Evolutionary conservation across 2,329 filamentous ascomycete species (phyloP).

Genomic region (Arachnomyces sp.): DNA sequence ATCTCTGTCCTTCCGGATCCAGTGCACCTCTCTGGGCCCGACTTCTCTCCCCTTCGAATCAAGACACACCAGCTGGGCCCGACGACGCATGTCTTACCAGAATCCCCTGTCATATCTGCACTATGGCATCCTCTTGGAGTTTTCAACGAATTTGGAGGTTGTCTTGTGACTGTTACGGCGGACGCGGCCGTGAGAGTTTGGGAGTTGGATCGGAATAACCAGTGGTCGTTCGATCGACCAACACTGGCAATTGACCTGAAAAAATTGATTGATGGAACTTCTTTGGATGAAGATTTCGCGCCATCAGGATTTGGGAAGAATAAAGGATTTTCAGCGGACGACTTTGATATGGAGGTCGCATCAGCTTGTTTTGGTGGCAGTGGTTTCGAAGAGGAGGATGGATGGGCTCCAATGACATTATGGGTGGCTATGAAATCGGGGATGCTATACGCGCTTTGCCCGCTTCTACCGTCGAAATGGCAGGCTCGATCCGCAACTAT

Average conservation of each 20-base stretch:
- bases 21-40: constrained; percentile 62
- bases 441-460: constrained; percentile 87
- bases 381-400: constrained; percentile 49
- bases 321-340: constrained; percentile 79
- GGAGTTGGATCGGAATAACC: constrained; percentile 76
- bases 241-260: constrained; percentile 78
- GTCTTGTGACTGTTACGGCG: constrained; percentile 77
- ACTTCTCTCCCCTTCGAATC: constrained; percentile 61
- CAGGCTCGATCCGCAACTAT: constrained; percentile 66
- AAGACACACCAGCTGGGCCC: constrained; percentile 89
- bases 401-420: constrained; percentile 90
- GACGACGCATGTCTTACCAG: constrained; percentile 81
- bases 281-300: constrained; percentile 71
- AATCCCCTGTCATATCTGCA: constrained; percentile 68
- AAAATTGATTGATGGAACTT: constrained; percentile 78
- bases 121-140: constrained; percentile 91
- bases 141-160: constrained; percentile 53
- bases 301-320: constrained; percentile 65
- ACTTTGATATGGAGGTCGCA: constrained; percentile 87
- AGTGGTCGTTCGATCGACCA: constrained; percentile 79
- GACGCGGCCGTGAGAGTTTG: constrained; percentile 84
- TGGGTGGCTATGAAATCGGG: constrained; percentile 95
- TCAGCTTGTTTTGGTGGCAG: constrained; percentile 79
- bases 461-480: constrained; percentile 81
- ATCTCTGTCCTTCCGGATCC: constrained; percentile 77